Percentiles rank a stretch among this genome's conserved stretches.
phyloP scores from a whole-genome alignment of 1,284 basidiomycete species.

The Ustilago tritici region DNA sequence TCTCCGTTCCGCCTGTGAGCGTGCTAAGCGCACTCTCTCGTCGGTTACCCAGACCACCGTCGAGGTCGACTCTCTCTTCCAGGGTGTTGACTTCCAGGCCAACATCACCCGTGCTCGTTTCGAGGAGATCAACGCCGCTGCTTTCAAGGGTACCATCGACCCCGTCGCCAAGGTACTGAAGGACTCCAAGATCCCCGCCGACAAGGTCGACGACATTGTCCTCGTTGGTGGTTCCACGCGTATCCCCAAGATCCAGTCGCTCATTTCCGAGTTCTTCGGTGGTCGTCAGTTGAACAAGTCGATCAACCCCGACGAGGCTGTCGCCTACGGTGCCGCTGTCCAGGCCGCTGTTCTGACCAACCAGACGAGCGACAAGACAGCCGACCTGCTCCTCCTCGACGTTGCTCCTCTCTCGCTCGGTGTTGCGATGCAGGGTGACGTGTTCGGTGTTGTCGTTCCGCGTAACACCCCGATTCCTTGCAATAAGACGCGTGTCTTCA shows the following conservation, averaged over 20 bases:
- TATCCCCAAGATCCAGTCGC: conserved; percentile 98
- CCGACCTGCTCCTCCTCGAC: conserved; percentile 69
- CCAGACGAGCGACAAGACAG: conserved; percentile 70
- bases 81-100: conserved; percentile 75
- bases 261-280: conserved; percentile 97
- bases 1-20: conserved; percentile 95
- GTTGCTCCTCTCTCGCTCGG: conserved; percentile 70
- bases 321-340: conserved; percentile 71
- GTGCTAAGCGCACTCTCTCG: conserved; percentile 98
- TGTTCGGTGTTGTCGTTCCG: conserved; percentile 69
- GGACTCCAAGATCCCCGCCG: conserved; percentile 96
- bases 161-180: conserved; percentile 99
- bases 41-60: conserved; percentile 98
- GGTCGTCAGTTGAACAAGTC: conserved; percentile 98
- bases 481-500: conserved; percentile 70
- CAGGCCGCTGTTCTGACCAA: conserved; percentile 69
- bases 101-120: conserved; percentile 84
- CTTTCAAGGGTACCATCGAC: conserved; percentile 97
- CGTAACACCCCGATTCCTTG: conserved; percentile 69
- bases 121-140: conserved; percentile 94
- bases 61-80: conserved; percentile 97
- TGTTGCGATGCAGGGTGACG: conserved; percentile 70
- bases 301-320: conserved; percentile 73
- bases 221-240: conserved; percentile 99
- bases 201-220: conserved; percentile 99